Conservation (phyloP, 2,329 filamentous ascomycete species). For the Aspergillus fructus region DNA sequence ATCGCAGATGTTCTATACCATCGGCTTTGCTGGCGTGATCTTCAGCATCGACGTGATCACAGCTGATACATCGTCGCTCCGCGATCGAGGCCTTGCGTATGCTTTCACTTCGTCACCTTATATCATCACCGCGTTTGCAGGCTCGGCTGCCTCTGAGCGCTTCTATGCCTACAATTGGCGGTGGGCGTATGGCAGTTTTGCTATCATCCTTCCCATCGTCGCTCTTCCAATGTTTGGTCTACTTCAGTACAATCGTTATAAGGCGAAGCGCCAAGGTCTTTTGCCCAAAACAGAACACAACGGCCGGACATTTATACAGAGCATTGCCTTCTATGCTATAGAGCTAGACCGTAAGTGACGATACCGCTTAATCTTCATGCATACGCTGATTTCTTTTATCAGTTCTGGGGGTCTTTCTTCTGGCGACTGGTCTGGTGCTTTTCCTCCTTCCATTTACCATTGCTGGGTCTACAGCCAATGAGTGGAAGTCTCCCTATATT, state of each 20-base stretch:
- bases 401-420: slow-evolving; percentile 61
- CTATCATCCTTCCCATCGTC: slow-evolving; percentile 60
- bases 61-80: slow-evolving; percentile 61
- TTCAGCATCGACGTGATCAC: slow-evolving; percentile 61
- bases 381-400: neutral
- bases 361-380: neutral
- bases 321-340: slow-evolving; percentile 52
- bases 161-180: slow-evolving; percentile 52
- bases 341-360: slow-evolving; percentile 59
- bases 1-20: slow-evolving; percentile 55
- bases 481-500: slow-evolving; percentile 47
- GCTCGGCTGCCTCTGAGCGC: slow-evolving; percentile 55
- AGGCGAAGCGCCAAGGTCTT: slow-evolving; percentile 57
- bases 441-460: slow-evolving; percentile 66
- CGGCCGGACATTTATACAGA: slow-evolving; percentile 48
- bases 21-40: slow-evolving; percentile 57
- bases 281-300: slow-evolving; percentile 39
- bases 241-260: slow-evolving; percentile 55
- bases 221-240: slow-evolving; percentile 56
- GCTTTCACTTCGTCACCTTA: slow-evolving; percentile 64
- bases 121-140: slow-evolving; percentile 62
- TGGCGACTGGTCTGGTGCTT: slow-evolving; percentile 60
- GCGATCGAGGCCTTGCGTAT: slow-evolving; percentile 61
- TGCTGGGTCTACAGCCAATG: slow-evolving; percentile 34
- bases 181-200: slow-evolving; percentile 64